Evolutionary conservation across 495 filamentous ascomycete genomes (phyloP).

Genomic region (Niebla homalea): DNA sequence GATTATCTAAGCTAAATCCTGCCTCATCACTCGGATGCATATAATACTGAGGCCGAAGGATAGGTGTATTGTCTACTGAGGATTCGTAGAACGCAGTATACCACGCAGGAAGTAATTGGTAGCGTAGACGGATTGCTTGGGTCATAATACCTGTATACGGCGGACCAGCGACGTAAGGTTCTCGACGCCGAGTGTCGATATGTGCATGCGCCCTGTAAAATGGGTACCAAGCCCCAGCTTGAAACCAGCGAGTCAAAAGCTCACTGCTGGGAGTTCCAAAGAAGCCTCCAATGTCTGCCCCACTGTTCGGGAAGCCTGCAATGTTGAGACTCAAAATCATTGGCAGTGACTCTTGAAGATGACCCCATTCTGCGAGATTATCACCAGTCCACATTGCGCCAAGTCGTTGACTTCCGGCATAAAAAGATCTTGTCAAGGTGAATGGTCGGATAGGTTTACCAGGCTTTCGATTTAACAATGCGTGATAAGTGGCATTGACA

Average conservation of each 20-base stretch:
- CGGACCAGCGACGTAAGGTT: slow-evolving; percentile 77
- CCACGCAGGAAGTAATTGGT: slow-evolving; percentile 83
- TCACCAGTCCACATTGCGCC: slow-evolving; percentile 98
- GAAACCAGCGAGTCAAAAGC: slow-evolving; percentile 84
- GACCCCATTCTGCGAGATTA: slow-evolving; percentile 82
- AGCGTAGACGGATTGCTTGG: slow-evolving; percentile 76
- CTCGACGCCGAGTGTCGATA: slow-evolving; percentile 82
- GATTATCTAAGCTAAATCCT: slow-evolving; percentile 78
- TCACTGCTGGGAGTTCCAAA: slow-evolving; percentile 91
- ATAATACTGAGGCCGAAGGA: slow-evolving; percentile 82
- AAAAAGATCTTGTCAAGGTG: slow-evolving; percentile 83
- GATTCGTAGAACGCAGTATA: slow-evolving; percentile 94
- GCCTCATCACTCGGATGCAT: slow-evolving; percentile 71
- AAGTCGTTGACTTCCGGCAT: slow-evolving; percentile 73
- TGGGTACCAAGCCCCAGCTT: slow-evolving; percentile 90
- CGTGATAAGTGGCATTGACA: slow-evolving; percentile 82
- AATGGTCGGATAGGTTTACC: slow-evolving; percentile 68
- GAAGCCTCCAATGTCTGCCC: slow-evolving; percentile 93
- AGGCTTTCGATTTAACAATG: slow-evolving; percentile 63
- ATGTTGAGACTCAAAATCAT: slow-evolving; percentile 90
- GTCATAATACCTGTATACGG: slow-evolving; percentile 77
- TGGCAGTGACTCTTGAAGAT: slow-evolving; percentile 68
- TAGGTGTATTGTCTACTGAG: slow-evolving; percentile 64
- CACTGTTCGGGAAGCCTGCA: slow-evolving; percentile 80
- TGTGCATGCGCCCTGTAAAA: slow-evolving; percentile 96